Evolutionary conservation across 345 rosid species (phyloP).

Genomic region (Draba incana): DNA sequence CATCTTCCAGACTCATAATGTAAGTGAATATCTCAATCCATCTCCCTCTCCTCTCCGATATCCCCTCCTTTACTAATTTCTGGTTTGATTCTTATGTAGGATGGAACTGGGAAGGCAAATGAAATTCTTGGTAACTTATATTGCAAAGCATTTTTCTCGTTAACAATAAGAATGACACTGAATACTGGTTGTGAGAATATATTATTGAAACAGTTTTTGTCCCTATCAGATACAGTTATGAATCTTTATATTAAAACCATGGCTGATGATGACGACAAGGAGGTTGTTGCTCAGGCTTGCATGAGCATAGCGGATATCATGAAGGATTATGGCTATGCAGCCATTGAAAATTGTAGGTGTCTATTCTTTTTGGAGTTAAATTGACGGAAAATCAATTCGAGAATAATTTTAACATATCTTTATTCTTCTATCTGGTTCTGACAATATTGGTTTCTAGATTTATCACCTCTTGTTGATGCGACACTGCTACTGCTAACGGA

Average conservation of each 20-base stretch:
- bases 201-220: conserved; percentile 29
- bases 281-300: conserved; percentile 97
- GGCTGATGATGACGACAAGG: conserved; percentile 96
- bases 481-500: conserved; percentile 74
- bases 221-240: conserved; percentile 72
- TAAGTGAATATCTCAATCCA: conserved; percentile 49
- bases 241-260: conserved; percentile 74
- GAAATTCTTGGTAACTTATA: conserved; percentile 71
- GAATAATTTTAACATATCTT: background rate
- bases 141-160: background rate
- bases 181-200: background rate
- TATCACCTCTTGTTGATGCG: conserved; percentile 76
- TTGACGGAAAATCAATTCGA: conserved; percentile 1
- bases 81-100: conserved; percentile 55
- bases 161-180: conserved; percentile 7
- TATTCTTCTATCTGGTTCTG: conserved; percentile 28
- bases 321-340: conserved; percentile 80
- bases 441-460: conserved; percentile 54
- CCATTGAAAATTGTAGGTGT: conserved; percentile 86
- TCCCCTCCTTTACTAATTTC: no score
- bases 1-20: conserved; percentile 73
- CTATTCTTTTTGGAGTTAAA: conserved; percentile 19
- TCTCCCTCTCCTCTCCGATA: no score
- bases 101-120: conserved; percentile 66
- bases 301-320: conserved; percentile 78